Percentiles rank a stretch among this genome's conserved stretches.
phyloP scores from a whole-genome alignment of 768 basidiomycete genomes.

The Leccinum barrowsii region DNA sequence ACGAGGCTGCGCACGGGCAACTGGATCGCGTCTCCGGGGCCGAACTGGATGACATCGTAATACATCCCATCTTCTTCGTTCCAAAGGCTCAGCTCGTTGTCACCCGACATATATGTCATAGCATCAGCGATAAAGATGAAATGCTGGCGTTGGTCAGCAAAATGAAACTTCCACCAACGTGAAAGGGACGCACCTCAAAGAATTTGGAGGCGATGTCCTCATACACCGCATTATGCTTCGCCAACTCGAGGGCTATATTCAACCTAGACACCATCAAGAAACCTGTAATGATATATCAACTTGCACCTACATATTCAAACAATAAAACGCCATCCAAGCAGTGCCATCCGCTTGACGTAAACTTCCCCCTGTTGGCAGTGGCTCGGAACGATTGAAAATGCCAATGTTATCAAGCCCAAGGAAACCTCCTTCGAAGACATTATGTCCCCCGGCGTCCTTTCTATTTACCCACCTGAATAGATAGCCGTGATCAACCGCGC shows the following conservation, averaged over 20 bases:
- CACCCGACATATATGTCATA: slow-evolving; percentile 89
- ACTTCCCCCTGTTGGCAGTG: slow-evolving; percentile 88
- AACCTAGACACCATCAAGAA: slow-evolving; percentile 50
- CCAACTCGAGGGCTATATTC: slow-evolving; percentile 94
- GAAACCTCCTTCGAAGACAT: slow-evolving; percentile 98
- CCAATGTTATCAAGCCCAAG: slow-evolving; percentile 98
- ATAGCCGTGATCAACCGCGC: not conserved
- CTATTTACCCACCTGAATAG: slow-evolving; percentile 90
- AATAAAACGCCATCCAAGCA: slow-evolving; percentile 99
- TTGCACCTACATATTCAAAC: slow-evolving; percentile 78
- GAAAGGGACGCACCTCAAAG: slow-evolving; percentile 58
- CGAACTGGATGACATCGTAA: slow-evolving; percentile 94
- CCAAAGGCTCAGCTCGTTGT: slow-evolving; percentile 82
- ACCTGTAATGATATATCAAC: not conserved
- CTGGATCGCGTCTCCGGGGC: slow-evolving; percentile 77
- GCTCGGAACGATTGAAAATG: slow-evolving; percentile 96
- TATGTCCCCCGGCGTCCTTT: slow-evolving; percentile 91
- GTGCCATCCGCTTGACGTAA: slow-evolving; percentile 98
- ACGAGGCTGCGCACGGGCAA: slow-evolving; percentile 92
- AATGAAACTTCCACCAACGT: not conserved
- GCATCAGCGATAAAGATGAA: slow-evolving; percentile 99
- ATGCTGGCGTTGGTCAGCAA: slow-evolving; percentile 50
- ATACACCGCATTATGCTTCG: slow-evolving; percentile 96
- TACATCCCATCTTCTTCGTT: slow-evolving; percentile 97
- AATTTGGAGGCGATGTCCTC: slow-evolving; percentile 99